Base-by-base conservation (phyloP, 331 rosid genomes). In the Ulmus americana region DNA sequence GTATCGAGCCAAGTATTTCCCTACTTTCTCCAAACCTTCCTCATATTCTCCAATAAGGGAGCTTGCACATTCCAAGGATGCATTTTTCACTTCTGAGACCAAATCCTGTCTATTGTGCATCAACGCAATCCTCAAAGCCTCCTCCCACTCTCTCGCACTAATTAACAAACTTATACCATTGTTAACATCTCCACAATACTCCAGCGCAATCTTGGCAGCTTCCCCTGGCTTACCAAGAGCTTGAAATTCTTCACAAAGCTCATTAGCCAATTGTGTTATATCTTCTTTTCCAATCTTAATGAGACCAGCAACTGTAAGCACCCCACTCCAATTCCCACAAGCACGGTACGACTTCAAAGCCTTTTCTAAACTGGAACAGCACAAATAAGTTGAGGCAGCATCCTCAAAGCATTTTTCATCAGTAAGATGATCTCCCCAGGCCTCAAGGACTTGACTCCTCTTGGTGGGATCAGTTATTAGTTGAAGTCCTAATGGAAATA, bases 181-280 rank as follows among this genome's bases (percentile, higher is more conserved):
- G 71, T 71, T 84, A 61, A 84, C 77, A 68, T 90, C 99, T 54
- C 87, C 78, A 77, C 91, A 85, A 64, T 94, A 94, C 64, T 94
- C 96, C 64, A 90, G 88, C 46, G 87, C 83, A 79, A 94, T 84
- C 81, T 85, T 90, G 72, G 97, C 99, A 57, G 99, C 99, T 63
- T 94, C 95, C 59, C 86, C 86, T 7, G 97, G 95, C 74, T 87
- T 94, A 57, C 98, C 98, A 61, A 89, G 88, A 15, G 95, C 95
- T 77, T 94, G 98, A 87, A 94, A 90, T 79, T 94, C 95, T 77
- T 94, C 98, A 75, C 95, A 94, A 64, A 94, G 95, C 74, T 94
- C 98, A 59, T 74, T 73, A 58, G 97, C 90, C 75, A 94, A 70
- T 61, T 54, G 74, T 35, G 73, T 73, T 61, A 87, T 64, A 77